phyloP scores from a whole-genome alignment of 1,284 basidiomycete species.

The Cutaneotrichosporon sp. region DNA sequence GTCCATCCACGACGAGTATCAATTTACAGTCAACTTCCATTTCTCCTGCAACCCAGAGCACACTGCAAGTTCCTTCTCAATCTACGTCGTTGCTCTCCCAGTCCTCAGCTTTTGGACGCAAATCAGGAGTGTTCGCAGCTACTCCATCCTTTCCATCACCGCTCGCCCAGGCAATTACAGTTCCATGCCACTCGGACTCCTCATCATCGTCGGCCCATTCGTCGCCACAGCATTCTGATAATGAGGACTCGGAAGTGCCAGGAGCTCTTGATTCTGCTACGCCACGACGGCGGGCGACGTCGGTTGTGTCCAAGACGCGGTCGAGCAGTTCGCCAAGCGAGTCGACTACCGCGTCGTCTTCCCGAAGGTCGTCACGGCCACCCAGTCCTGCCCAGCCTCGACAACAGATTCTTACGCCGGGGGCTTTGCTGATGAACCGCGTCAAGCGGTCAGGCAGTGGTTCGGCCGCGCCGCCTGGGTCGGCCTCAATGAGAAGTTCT shows the following conservation, averaged over 20 bases:
- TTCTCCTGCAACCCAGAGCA: constrained; percentile 4
- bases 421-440: constrained; percentile 29
- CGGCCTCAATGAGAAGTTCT: neutral
- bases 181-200: constrained; percentile 37
- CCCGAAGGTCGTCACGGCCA: constrained; percentile 25
- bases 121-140: constrained; percentile 39
- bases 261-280: neutral
- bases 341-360: constrained; percentile 1
- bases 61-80: constrained; percentile 20
- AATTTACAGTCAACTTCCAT: constrained; percentile 1
- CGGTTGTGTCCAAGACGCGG: neutral
- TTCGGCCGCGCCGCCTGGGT: constrained; percentile 5
- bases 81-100: constrained; percentile 23
- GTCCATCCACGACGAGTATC: neutral
- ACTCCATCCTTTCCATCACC: constrained; percentile 47
- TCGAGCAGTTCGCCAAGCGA: constrained; percentile 5
- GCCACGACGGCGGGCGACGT: neutral
- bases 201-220: constrained; percentile 32
- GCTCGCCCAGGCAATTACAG: constrained; percentile 42
- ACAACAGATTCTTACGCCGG: constrained; percentile 25
- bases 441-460: constrained; percentile 29
- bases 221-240: neutral
- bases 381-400: constrained; percentile 25
- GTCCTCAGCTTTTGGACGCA: constrained; percentile 29
- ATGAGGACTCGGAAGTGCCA: constrained; percentile 1